Evolutionary conservation across 805 yeast genomes (phyloP), one percentile per base, ranked within the genome.

Genomic region (Diddensiella caesifluorescens): DNA sequence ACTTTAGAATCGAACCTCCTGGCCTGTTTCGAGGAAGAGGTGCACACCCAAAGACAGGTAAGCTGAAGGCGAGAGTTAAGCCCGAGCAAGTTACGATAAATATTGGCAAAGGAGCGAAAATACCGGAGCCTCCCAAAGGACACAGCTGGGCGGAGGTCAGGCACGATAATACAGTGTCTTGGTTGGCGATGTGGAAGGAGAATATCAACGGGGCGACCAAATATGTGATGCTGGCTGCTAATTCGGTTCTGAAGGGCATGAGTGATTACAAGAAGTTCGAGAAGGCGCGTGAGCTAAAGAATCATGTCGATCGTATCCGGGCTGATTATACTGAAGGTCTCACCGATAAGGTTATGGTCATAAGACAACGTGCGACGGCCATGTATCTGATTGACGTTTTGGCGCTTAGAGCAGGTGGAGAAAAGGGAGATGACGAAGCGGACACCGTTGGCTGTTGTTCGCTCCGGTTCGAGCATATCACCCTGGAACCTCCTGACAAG

Each of bases 381-480:
- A 86, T 90, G 36, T 90, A 90, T 62, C 71, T 90, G 36, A 89
- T 90, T 57, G 97, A 90, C 67, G 79, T 82, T 2, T 80, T 90
- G 56, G 97, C 97, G 0, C 72, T 90, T 50, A 84, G 97, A 81
- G 97, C 97, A 1, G 97, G 97, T 60, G 96, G 97, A 54, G 97
- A 90, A 63, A 90, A 90, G 61, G 83, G 90, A 7, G 97, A 90
- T 2, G 97, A 90, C 52, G 97, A 89, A 60, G 97, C 97, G 2
- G 97, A 90, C 60, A 90, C 97, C 1, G 97, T 90, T 34, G 97
- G 97, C 34, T 90, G 97, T 64, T 90, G 97, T 65, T 89, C 97
- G 1, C 72, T 90, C 51, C 70, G 97, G 55, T 89, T 68, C 57
- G 97, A 89, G 60, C 97, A 89, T 63, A 75, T 90, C 33, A 80